phyloP scores from a whole-genome alignment of 495 filamentous ascomycete species.

The Penicillium longicatenatum region DNA sequence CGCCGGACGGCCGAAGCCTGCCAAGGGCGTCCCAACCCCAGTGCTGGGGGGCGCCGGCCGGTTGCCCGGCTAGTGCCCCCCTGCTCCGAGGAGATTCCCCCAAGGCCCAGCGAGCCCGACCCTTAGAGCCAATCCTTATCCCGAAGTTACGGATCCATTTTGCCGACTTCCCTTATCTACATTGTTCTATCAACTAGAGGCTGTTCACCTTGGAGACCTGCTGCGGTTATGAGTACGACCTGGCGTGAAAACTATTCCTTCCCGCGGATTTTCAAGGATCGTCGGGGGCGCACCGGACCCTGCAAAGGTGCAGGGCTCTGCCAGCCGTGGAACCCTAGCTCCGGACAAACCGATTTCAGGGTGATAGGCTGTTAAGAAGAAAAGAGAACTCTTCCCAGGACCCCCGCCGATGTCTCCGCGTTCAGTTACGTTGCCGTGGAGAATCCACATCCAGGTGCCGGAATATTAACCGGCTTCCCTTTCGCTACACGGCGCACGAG shows the following conservation, averaged over 20 bases:
- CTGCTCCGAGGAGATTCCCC: constrained; percentile 33
- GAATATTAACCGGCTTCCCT: constrained; percentile 74
- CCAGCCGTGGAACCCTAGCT: constrained; percentile 28
- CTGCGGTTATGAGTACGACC: constrained; percentile 70
- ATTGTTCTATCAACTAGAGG: constrained; percentile 76
- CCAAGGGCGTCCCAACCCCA: constrained; percentile 56
- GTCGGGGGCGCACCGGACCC: constrained; percentile 66
- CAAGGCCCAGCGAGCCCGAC: constrained; percentile 38
- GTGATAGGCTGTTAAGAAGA: constrained; percentile 41
- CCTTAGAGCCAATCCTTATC: constrained; percentile 74
- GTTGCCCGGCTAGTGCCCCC: constrained; percentile 55
- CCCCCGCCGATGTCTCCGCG: constrained; percentile 54
- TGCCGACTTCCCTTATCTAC: constrained; percentile 68
- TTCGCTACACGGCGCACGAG: constrained; percentile 61
- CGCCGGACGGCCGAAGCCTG: constrained; percentile 63
- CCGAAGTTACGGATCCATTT: constrained; percentile 74
- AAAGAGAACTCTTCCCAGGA: constrained; percentile 48
- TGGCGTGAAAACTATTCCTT: constrained; percentile 68
- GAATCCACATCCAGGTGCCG: constrained; percentile 67
- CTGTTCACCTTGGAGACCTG: constrained; percentile 73
- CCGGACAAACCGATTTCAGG: constrained; percentile 59
- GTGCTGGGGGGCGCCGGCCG: constrained; percentile 55
- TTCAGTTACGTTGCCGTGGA: constrained; percentile 67
- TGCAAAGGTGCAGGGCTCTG: constrained; percentile 62
- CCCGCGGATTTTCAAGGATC: constrained; percentile 70